These are phyloP conservation scores for Mortierella sp. DNA, from an alignment of 371 early-diverging fungal species.

Conservation along the genomic window DNA sequence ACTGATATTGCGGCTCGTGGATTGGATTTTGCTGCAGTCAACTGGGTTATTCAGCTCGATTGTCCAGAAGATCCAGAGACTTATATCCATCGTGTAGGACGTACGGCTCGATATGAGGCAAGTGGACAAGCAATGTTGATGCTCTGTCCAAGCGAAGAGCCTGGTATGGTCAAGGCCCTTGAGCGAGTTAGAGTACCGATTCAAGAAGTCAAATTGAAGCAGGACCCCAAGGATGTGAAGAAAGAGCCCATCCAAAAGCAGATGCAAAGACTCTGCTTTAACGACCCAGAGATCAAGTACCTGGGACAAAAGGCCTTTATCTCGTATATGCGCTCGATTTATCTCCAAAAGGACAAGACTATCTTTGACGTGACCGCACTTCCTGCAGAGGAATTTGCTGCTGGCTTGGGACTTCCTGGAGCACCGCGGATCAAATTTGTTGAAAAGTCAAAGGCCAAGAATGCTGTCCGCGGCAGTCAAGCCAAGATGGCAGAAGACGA, in stretches of 20 bases:
- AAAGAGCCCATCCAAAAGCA: constrained; percentile 81
- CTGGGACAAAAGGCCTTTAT: constrained; percentile 95
- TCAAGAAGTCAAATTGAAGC: constrained; percentile 77
- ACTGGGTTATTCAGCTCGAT: constrained; percentile 98
- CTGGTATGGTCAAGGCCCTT: constrained; percentile 81
- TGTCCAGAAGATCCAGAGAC: constrained; percentile 96
- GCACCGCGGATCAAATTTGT: constrained; percentile 94
- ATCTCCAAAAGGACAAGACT: constrained; percentile 87
- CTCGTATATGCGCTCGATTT: constrained; percentile 92
- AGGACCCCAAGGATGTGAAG: constrained; percentile 64
- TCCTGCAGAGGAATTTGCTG: constrained; percentile 90
- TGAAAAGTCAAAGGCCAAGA: constrained; percentile 65
- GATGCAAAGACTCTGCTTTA: constrained; percentile 90
- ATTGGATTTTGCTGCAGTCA: constrained; percentile 98
- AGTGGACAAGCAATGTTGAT: constrained; percentile 89
- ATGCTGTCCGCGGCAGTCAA: constrained; percentile 62
- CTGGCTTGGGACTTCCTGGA: constrained; percentile 92
- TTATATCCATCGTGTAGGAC: constrained; percentile 98
- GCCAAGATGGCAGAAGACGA: constrained; percentile 53
- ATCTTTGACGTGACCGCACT: constrained; percentile 88
- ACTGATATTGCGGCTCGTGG: constrained; percentile 99
- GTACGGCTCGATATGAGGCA: constrained; percentile 96
- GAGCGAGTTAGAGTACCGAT: constrained; percentile 84
- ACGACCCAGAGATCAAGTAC: constrained; percentile 95
- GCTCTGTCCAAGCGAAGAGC: constrained; percentile 87